Evolutionary conservation across 2,329 filamentous ascomycete species (phyloP).

Genomic region (Neodidymelliopsis sp.): DNA sequence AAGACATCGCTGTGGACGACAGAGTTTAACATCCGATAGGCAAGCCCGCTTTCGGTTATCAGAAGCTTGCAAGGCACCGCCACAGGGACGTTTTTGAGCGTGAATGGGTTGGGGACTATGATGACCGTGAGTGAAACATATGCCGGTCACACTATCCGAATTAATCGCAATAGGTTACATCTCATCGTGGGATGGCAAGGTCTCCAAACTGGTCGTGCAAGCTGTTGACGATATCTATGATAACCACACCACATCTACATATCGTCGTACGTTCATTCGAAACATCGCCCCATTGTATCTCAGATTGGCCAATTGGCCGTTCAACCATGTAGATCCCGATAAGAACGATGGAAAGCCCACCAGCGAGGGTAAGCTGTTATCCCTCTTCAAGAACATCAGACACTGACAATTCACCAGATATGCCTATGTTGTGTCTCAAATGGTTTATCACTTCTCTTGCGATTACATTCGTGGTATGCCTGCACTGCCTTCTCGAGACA

Average conservation of each 20-base stretch:
- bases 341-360: slow-evolving; percentile 27
- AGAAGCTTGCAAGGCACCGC: slow-evolving; percentile 31
- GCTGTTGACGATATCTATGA: slow-evolving; percentile 44
- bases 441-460: slow-evolving; percentile 38
- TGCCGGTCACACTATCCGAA: too few relatives aligned
- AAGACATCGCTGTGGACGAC: too few relatives aligned
- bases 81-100: slow-evolving; percentile 37
- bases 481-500: background rate
- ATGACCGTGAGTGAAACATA: slow-evolving; percentile 27
- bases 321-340: slow-evolving; percentile 36
- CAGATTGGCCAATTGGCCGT: slow-evolving; percentile 43
- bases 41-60: slow-evolving; percentile 33
- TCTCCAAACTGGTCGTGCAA: slow-evolving; percentile 42
- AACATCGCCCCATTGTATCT: slow-evolving; percentile 38
- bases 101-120: slow-evolving; percentile 36
- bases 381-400: background rate
- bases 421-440: slow-evolving; percentile 36
- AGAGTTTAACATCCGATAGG: too few relatives aligned
- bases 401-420: slow-evolving; percentile 23
- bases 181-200: slow-evolving; percentile 38
- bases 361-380: slow-evolving; percentile 23
- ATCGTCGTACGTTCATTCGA: slow-evolving; percentile 41
- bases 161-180: slow-evolving; percentile 25
- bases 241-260: slow-evolving; percentile 34
- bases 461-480: slow-evolving; percentile 35